A percentile compares a stretch with the other conserved stretches of the same genome.
Conservation (phyloP, 2,329 filamentous ascomycete genomes). For the Fusarium floridanum region DNA sequence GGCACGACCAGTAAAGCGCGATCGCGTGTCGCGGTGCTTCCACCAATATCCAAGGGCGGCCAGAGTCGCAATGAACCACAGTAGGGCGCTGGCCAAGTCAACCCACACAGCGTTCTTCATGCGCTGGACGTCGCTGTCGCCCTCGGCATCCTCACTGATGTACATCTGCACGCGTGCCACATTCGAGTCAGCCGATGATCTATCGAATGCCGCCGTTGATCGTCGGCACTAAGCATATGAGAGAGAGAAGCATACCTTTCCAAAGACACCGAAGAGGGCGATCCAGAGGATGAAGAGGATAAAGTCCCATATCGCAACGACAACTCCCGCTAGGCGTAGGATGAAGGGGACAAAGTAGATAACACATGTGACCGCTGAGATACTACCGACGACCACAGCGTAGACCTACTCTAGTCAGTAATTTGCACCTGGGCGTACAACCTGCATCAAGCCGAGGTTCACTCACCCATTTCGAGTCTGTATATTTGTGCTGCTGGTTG, state of each 20-base stretch:
- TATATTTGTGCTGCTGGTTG: slow-evolving; percentile 61
- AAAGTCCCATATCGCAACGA: slow-evolving; percentile 76
- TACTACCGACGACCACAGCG: slow-evolving; percentile 76
- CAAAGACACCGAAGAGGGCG: slow-evolving; percentile 86
- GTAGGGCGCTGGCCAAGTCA: slow-evolving; percentile 77
- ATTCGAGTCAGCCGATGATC: slow-evolving; percentile 25
- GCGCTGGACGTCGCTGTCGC: slow-evolving; percentile 72
- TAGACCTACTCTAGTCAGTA: slow-evolving; percentile 65
- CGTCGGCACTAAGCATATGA: background rate
- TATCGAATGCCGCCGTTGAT: slow-evolving; percentile 1
- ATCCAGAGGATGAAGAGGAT: slow-evolving; percentile 84
- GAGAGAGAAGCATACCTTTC: slow-evolving; percentile 60
- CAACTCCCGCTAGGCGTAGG: slow-evolving; percentile 59
- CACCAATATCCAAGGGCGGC: slow-evolving; percentile 71
- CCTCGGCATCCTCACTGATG: slow-evolving; percentile 76
- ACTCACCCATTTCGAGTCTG: slow-evolving; percentile 78
- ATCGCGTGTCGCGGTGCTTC: slow-evolving; percentile 64
- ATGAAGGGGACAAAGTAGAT: slow-evolving; percentile 76
- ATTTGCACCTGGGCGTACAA: background rate
- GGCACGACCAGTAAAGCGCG: slow-evolving; percentile 71
- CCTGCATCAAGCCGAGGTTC: background rate
- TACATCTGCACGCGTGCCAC: slow-evolving; percentile 66
- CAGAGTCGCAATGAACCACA: slow-evolving; percentile 78
- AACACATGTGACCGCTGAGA: slow-evolving; percentile 74
- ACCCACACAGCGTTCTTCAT: slow-evolving; percentile 94